phyloP scores from a whole-genome alignment of 495 filamentous ascomycete species.

The Talaromyces proteolyticus region DNA sequence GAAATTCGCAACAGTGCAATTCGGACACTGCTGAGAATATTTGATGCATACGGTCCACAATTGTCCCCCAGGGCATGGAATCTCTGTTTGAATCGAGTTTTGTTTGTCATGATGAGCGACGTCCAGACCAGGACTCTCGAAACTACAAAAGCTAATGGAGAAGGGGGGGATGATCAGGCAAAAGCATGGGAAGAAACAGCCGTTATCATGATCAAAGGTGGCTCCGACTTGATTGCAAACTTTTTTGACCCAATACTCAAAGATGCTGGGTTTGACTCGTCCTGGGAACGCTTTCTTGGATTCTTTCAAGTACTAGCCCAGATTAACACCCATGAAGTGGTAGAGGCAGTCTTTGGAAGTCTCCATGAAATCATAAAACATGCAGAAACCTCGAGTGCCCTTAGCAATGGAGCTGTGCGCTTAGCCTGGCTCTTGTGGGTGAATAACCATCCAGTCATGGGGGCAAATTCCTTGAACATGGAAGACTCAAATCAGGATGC shows the following conservation, averaged over 20 bases:
- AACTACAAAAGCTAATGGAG: conserved; percentile 8
- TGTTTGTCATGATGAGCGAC: conserved; percentile 66
- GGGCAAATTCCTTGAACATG: conserved; percentile 39
- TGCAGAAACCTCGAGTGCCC: conserved; percentile 32
- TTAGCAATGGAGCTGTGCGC: conserved; percentile 53
- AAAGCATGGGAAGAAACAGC: conserved; percentile 72
- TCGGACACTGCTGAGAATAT: conserved; percentile 84
- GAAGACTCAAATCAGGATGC: conserved; percentile 64
- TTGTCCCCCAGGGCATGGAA: conserved; percentile 76
- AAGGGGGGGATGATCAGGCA: conserved; percentile 23
- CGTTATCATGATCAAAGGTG: conserved; percentile 64
- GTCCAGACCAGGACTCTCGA: conserved; percentile 17
- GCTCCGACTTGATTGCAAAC: conserved; percentile 59
- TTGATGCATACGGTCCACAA: conserved; percentile 82
- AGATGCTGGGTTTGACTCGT: conserved; percentile 51
- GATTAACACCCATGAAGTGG: conserved; percentile 59
- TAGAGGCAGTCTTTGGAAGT: conserved; percentile 64
- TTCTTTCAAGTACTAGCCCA: conserved; percentile 58
- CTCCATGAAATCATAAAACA: conserved; percentile 60
- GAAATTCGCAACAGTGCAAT: conserved; percentile 90
- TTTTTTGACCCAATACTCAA: conserved; percentile 57
- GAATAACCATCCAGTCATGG: conserved; percentile 48
- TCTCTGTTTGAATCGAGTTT: conserved; percentile 70
- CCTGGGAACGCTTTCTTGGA: conserved; percentile 64
- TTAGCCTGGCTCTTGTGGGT: conserved; percentile 72